Evolutionary conservation across 805 yeast genomes (phyloP), one percentile per base, ranked within the genome.

Genomic region (baker's yeast (Saccharomyces cerevisiae)): DNA sequence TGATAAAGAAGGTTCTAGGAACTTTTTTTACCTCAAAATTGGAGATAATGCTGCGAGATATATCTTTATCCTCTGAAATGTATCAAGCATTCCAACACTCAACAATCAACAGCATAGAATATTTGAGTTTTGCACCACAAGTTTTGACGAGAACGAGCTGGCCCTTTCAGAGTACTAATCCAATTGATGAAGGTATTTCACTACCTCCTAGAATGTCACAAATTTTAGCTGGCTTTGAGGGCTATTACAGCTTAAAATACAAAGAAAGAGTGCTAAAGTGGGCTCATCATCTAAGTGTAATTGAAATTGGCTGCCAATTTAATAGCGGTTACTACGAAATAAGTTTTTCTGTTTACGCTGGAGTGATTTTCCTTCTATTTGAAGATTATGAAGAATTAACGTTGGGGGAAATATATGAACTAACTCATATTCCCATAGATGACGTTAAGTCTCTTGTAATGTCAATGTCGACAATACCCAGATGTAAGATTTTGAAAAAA

Each of bases 31-130:
- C 96, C 0, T 80, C 87, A 2, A 86, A 86, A 60, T 75, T 91
- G 31, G 90, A 89, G 64, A 89, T 88, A 47, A 91, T 91, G 97
- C 82, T 89, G 59, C 79, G 84, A 62, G 97, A 91, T 64, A 82
- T 89, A 48, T 79, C 79, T 55, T 59, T 77, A 0, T 85, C 90
- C 0, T 72, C 70, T 48, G 85, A 79, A 13, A 49, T 65, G 21
- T 36, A 54, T 2, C 52, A 46, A 10, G 43, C 53, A 4, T 61
- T 56, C 27, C 53, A 48, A 27, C 48, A 29, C 11, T 49, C 46
- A 21, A 14, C 29, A n/a, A 21, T 21, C 5, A 30, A 69, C 29
- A 46, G 54, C 46, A 31, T 55, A 54, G 51, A 52, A 48, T 50
- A 51, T 46, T 30, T 57, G 60, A 46, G 61, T 62, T 70, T 81